Conservation (phyloP, 192 early-diverging fungal genomes). For the Backusella mclennaniae region DNA sequence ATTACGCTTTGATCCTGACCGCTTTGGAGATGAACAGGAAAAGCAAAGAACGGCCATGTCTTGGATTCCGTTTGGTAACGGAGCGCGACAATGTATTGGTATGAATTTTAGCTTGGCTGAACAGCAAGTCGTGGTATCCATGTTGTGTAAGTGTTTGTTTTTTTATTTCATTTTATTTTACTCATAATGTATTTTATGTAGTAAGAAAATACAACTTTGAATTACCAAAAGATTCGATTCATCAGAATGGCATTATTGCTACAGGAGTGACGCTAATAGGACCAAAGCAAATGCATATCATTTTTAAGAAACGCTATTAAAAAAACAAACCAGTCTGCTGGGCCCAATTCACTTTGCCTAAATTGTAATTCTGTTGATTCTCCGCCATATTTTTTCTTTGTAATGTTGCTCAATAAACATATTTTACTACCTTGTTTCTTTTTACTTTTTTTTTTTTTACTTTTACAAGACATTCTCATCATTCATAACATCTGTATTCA, state of each 20-base stretch:
- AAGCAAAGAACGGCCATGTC: neutral
- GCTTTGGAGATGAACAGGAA: conserved; percentile 34
- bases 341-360: too few relatives aligned
- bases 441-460: too few relatives aligned
- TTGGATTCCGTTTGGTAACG: conserved; percentile 60
- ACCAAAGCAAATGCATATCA: neutral
- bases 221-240: conserved; percentile 20
- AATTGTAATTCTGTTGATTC: too few relatives aligned
- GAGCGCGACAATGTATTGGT: conserved; percentile 58
- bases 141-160: conserved; percentile 35
- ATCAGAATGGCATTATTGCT: conserved; percentile 5
- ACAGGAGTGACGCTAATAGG: neutral
- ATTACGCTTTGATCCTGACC: conserved; percentile 45
- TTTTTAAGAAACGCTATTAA: neutral
- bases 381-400: too few relatives aligned
- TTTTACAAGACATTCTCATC: too few relatives aligned
- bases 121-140: conserved; percentile 52
- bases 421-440: too few relatives aligned
- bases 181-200: neutral
- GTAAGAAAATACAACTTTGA: conserved; percentile 23
- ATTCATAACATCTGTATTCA: too few relatives aligned
- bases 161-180: neutral
- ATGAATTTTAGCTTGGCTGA: conserved; percentile 65
- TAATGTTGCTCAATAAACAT: too few relatives aligned
- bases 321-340: too few relatives aligned